Base-by-base conservation (phyloP, 352 stramenopile species). In the Phytophthora colocasiae region DNA sequence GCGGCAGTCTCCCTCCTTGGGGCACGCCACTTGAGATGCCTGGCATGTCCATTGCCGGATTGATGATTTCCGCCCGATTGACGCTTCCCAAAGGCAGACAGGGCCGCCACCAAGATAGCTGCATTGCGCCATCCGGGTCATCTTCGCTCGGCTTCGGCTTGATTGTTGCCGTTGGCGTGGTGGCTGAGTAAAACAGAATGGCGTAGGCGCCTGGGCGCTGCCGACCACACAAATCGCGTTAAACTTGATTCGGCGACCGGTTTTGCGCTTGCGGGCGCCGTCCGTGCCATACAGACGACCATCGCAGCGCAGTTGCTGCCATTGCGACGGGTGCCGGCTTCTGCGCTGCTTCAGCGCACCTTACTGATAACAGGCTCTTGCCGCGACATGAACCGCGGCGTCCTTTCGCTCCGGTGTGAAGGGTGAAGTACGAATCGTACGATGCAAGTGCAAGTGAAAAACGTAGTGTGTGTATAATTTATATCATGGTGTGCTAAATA, bases 401-500 rank as follows among this genome's bases (percentile, higher is more conserved):
- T 34, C 57, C 27, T 62, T 63, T 53, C 36, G 36, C 52, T 58
- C 22, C 2, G 4, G 7, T 36, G 4, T 51, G 27, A 40, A 68
- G 27, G 50, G 47, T 53, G 54, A 26, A 14, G 49, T 36, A 22
- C 22, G 22, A 22, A 22, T n/a, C n/a, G n/a, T n/a, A n/a, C n/a
- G n/a, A n/a, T n/a, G n/a, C n/a, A n/a, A 44, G 8, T 38, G 5
- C 14, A n/a, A 12, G 54, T 40, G 31, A 66, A 55, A n/a, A 66
- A 66, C 12, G 24, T 39, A 31, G 57, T 44, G 38, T 60, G 41
- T 69, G 66, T 73, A 73, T 73, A 73, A 73, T 69, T 73, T 73
- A 73, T 73, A 62, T 66, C 40, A 58, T 73, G 32, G 59, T 66
- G 51, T 66, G 51, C 59, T 73, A 73, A 73, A 73, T 73, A 73